Conservation (phyloP, 2,329 filamentous ascomycete species). For the Penicillium hordei region DNA sequence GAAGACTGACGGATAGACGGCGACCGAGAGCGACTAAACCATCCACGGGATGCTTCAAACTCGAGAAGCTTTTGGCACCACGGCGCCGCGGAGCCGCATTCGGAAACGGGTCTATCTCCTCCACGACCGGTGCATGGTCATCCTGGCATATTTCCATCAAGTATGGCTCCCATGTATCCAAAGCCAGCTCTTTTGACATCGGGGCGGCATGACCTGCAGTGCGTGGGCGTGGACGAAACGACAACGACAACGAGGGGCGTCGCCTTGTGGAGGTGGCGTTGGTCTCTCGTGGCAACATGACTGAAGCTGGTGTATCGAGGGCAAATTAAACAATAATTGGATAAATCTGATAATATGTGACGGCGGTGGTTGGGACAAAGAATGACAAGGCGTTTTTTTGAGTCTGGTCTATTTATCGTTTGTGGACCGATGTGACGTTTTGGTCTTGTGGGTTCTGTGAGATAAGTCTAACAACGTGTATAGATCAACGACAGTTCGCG, state of each 20-base stretch:
- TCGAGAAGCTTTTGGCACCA: slow-evolving; percentile 45
- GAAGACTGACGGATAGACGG: slow-evolving; percentile 42
- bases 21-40: slow-evolving; percentile 44
- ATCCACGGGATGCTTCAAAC: slow-evolving; percentile 42
- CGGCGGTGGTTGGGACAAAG: not conserved
- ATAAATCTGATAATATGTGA: slow-evolving; percentile 3
- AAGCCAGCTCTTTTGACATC: slow-evolving; percentile 21
- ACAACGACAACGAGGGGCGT: slow-evolving; percentile 44
- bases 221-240: slow-evolving; percentile 38
- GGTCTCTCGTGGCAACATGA: slow-evolving; percentile 36
- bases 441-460: slow-evolving; percentile 8
- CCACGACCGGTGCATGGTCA: slow-evolving; percentile 28
- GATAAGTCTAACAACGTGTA: slow-evolving; percentile 15
- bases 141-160: slow-evolving; percentile 26
- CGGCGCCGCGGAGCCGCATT: slow-evolving; percentile 35
- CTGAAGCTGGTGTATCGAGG: slow-evolving; percentile 7
- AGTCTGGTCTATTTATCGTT: slow-evolving; percentile 12
- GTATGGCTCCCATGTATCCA: slow-evolving; percentile 28
- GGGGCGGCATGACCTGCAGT: slow-evolving; percentile 34
- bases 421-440: slow-evolving; percentile 4
- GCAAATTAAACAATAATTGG: slow-evolving; percentile 12
- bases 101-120: slow-evolving; percentile 36
- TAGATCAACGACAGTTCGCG: slow-evolving; percentile 8
- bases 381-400: slow-evolving; percentile 15
- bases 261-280: slow-evolving; percentile 32